A percentile compares a stretch with the other conserved stretches of the same genome.
These are phyloP conservation scores for Harrya chromipes DNA, from an alignment of 768 basidiomycete genomes.

Conservation along the genomic window DNA sequence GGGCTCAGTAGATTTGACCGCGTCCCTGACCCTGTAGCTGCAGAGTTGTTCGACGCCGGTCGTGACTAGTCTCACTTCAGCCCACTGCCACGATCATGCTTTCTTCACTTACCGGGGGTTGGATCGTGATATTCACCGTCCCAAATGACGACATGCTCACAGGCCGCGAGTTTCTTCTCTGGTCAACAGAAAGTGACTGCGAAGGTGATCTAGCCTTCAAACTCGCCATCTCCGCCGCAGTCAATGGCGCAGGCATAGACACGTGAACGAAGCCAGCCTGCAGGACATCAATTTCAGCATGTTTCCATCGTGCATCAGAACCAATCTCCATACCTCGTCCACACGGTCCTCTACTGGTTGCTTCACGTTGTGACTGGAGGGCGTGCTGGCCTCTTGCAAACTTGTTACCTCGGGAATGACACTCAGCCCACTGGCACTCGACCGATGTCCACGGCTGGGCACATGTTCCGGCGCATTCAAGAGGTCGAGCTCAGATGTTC, in stretches of 20 bases:
- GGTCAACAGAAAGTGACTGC: slow-evolving; percentile 25
- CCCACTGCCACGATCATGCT: background rate
- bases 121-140: slow-evolving; percentile 31
- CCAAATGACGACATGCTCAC: slow-evolving; percentile 29
- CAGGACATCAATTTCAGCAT: slow-evolving; percentile 9
- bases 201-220: slow-evolving; percentile 16
- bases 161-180: slow-evolving; percentile 21
- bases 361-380: slow-evolving; percentile 27
- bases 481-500: slow-evolving; percentile 52
- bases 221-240: slow-evolving; percentile 21
- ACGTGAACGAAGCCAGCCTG: slow-evolving; percentile 35
- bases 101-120: slow-evolving; percentile 28
- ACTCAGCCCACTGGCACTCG: slow-evolving; percentile 44
- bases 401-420: slow-evolving; percentile 56
- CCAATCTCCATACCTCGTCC: slow-evolving; percentile 30
- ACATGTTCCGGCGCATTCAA: slow-evolving; percentile 42
- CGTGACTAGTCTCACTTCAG: slow-evolving; percentile 33
- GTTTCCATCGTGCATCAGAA: slow-evolving; percentile 1
- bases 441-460: slow-evolving; percentile 27
- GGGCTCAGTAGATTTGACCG: slow-evolving; percentile 36
- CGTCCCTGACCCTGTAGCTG: slow-evolving; percentile 20
- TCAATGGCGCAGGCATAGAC: slow-evolving; percentile 31
- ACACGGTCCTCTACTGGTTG: slow-evolving; percentile 36
- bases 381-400: slow-evolving; percentile 27
- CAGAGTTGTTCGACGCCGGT: slow-evolving; percentile 37